These are phyloP conservation scores for Botryobasidium botryosum DNA, from an alignment of 768 basidiomycete species.

Conservation along the genomic window DNA sequence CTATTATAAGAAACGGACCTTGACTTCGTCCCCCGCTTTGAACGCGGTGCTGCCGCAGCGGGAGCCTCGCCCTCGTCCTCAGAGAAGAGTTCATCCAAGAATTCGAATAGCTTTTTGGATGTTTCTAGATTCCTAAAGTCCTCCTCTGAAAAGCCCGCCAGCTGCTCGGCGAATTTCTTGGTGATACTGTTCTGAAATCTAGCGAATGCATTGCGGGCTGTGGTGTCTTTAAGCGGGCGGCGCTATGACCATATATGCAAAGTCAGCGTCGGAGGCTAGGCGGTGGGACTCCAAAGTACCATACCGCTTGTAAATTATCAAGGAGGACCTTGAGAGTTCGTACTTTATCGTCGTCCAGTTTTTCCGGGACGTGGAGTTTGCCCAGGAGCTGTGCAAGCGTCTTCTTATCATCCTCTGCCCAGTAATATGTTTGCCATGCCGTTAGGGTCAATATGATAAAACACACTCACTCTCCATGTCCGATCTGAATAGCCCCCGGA, in stretches of 20 bases:
- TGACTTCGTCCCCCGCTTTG: background rate
- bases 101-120: constrained; percentile 46
- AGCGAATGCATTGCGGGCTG: constrained; percentile 48
- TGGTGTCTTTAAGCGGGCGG: constrained; percentile 38
- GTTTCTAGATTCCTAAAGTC: constrained; percentile 49
- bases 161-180: constrained; percentile 56
- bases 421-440: background rate
- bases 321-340: constrained; percentile 37
- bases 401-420: constrained; percentile 45
- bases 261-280: too few relatives aligned
- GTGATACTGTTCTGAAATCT: constrained; percentile 49
- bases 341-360: constrained; percentile 21
- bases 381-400: constrained; percentile 43
- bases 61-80: constrained; percentile 14
- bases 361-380: constrained; percentile 50
- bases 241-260: constrained; percentile 30
- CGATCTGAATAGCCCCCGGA: constrained; percentile 32
- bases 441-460: background rate
- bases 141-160: constrained; percentile 55
- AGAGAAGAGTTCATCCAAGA: constrained; percentile 55
- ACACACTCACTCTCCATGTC: constrained; percentile 33
- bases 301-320: constrained; percentile 38
- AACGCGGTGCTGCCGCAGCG: background rate
- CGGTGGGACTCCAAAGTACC: constrained; percentile 1
- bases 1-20: too few relatives aligned